These are phyloP conservation scores for Metarhizium album DNA, from an alignment of 2,329 filamentous ascomycete genomes.

Conservation along the genomic window DNA sequence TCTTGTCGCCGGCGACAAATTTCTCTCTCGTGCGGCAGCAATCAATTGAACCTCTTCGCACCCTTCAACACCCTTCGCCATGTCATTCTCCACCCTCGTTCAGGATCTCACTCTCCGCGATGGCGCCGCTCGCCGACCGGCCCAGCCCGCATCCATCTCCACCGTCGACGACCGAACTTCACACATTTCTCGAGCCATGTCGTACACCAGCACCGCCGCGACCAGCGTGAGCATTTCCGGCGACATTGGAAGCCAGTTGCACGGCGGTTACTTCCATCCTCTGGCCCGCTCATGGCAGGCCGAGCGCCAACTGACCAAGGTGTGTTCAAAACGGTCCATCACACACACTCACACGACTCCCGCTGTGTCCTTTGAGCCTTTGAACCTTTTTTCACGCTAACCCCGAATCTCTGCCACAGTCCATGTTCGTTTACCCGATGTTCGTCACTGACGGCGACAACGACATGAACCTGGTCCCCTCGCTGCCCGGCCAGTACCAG, in stretches of 20 bases:
- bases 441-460: slow-evolving; percentile 93
- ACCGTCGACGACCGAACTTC: slow-evolving; percentile 51
- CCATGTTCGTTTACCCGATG: slow-evolving; percentile 96
- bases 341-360: too few species aligned
- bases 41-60: not conserved
- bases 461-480: slow-evolving; percentile 82
- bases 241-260: slow-evolving; percentile 74
- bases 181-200: slow-evolving; percentile 52
- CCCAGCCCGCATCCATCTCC: slow-evolving; percentile 35
- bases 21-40: not conserved
- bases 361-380: too few species aligned
- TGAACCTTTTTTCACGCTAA: not conserved
- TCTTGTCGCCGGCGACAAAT: not conserved
- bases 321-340: slow-evolving; percentile 20
- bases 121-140: slow-evolving; percentile 33
- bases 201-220: slow-evolving; percentile 54
- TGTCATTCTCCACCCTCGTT: slow-evolving; percentile 60
- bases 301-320: slow-evolving; percentile 77
- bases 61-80: slow-evolving; percentile 17
- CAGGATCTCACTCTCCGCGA: slow-evolving; percentile 54
- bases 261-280: slow-evolving; percentile 73
- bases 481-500: slow-evolving; percentile 81
- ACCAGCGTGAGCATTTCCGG: slow-evolving; percentile 60
- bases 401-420: slow-evolving; percentile 37
- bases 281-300: slow-evolving; percentile 73